These are phyloP conservation scores for Monosporozyma unispora DNA, from an alignment of 805 yeast species.

Conservation along the genomic window DNA sequence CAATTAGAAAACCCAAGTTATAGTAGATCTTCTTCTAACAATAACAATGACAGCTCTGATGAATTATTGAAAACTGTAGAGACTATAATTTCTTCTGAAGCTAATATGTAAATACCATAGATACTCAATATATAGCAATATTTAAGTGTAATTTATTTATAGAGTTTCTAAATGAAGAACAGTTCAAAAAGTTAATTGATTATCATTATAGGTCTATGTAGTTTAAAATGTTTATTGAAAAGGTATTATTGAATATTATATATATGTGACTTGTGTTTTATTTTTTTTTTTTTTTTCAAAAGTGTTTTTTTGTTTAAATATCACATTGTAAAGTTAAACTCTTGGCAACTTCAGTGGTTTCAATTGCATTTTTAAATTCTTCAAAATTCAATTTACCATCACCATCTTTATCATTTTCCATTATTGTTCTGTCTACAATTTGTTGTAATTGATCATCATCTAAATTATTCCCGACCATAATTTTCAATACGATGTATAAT, in stretches of 20 bases:
- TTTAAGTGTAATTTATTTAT: neutral
- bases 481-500: constrained; percentile 78
- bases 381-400: constrained; percentile 80
- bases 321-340: constrained; percentile 44
- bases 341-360: constrained; percentile 48
- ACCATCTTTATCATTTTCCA: constrained; percentile 84
- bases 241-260: neutral
- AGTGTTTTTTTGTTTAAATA: too few relatives aligned
- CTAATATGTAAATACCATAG: neutral
- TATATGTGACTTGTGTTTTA: too few relatives aligned
- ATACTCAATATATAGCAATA: too few relatives aligned
- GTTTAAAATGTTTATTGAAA: neutral
- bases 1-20: constrained; percentile 44
- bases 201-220: neutral
- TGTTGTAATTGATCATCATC: constrained; percentile 87
- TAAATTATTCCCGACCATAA: constrained; percentile 93
- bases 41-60: constrained; percentile 29
- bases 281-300: too few relatives aligned
- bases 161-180: neutral
- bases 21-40: constrained; percentile 4
- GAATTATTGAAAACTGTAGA: constrained; percentile 32
- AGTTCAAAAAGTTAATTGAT: too few relatives aligned
- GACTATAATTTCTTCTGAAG: neutral
- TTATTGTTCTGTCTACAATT: constrained; percentile 90
- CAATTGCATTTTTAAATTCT: constrained; percentile 68